Evolutionary conservation across 352 stramenopile species (phyloP), one percentile per base, ranked within the genome.

Genomic region (Pythium volutum): DNA sequence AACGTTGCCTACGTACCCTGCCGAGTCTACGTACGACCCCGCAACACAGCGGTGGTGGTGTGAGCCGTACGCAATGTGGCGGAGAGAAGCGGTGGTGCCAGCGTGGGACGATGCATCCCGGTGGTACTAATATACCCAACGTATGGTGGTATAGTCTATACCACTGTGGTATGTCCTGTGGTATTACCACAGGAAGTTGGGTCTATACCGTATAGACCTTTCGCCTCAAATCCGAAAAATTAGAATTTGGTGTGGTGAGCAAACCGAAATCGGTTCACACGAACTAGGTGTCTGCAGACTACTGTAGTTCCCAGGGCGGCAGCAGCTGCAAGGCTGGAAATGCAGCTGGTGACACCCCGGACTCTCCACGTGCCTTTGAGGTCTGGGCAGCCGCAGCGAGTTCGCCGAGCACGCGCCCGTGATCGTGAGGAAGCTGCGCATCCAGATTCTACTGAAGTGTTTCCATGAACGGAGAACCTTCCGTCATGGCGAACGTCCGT

Each of bases 101-200:
- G 14, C 29, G 47, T 54, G 47, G 47, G 47, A 54, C 29, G 47
- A 4, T 54, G 47, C 26, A 54, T 54, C 47, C 29, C 18, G 26
- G 46, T 14, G 46, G 26, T 39, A 9, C 23, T 11, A 23, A 38
- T 14, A 16, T 15, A n/a, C 11, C 12, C 8, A 15, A 42, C 16
- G 36, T 39, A 42, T 38, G 33, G 33, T 38, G 33, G 7, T 38
- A 15, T 20, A n/a, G 36, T n/a, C 16, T n/a, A 16, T 15, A 4
- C 6, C 29, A 34, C 29, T 34, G 29, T 34, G 10, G 6, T 34
- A 11, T 34, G 29, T 34, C 10, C 10, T 10, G 29, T n/a, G n/a
- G n/a, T n/a, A n/a, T n/a, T n/a, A n/a, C n/a, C n/a, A n/a, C n/a
- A n/a, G n/a, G n/a, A n/a, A 42, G 12, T 42, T 42, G 8, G 12